phyloP scores from a whole-genome alignment of 306 rosid genomes.

The Coriaria nepalensis region DNA sequence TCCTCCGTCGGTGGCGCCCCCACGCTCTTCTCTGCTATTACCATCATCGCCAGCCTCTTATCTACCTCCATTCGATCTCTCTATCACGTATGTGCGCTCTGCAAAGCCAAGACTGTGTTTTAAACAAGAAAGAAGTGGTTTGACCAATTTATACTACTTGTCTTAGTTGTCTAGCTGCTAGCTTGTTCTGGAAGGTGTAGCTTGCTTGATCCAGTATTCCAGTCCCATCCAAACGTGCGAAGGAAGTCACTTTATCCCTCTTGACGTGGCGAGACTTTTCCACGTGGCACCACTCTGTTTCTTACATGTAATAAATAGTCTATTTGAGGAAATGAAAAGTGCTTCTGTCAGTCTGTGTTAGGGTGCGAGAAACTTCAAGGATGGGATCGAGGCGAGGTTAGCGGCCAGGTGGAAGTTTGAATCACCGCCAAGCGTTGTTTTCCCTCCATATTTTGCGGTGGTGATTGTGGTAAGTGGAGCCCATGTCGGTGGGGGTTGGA shows the following conservation, averaged over 20 bases:
- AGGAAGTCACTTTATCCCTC: not conserved
- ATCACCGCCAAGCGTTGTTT: slow-evolving; percentile 3
- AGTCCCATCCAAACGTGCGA: slow-evolving; percentile 3
- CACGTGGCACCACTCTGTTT: not conserved
- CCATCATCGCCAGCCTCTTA: slow-evolving; percentile 4
- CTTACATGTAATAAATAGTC: too few species aligned
- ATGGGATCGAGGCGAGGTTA: too few species aligned
- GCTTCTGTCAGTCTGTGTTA: not conserved
- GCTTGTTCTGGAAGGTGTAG: slow-evolving; percentile 15
- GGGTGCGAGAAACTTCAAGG: not conserved
- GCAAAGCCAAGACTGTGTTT: too few species aligned
- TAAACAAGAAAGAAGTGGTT: too few species aligned
- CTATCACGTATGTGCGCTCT: too few species aligned
- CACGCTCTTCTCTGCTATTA: not conserved
- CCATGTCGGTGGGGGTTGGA: not conserved
- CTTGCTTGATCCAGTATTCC: not conserved
- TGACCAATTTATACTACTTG: too few species aligned
- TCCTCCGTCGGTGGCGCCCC: slow-evolving; percentile 6
- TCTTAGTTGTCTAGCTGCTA: not conserved
- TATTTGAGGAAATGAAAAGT: too few species aligned
- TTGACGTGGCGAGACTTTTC: not conserved
- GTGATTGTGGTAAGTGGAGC: too few species aligned
- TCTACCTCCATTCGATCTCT: too few species aligned
- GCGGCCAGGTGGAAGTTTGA: not conserved
- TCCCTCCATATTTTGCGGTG: slow-evolving; percentile 7